Base-by-base conservation (phyloP, 2,329 filamentous ascomycete genomes). In the Zasmidium cellare region DNA sequence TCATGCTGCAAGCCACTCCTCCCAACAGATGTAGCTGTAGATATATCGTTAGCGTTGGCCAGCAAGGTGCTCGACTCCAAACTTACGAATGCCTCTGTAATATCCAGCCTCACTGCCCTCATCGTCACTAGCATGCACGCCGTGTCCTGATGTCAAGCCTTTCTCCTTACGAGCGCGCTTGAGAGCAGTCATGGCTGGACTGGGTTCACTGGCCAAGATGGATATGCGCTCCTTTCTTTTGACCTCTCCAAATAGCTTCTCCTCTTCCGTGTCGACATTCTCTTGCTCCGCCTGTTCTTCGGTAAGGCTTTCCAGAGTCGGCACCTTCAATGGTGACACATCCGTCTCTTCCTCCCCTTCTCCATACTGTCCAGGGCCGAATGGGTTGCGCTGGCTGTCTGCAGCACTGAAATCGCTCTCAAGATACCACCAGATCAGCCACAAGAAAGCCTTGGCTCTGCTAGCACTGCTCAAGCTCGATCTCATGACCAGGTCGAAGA, bases 401-500 rank as follows among this genome's bases (percentile, higher is more conserved):
- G 96, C 90, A 66, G 89, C 86, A 0, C 90, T 90, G 66, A 97
- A 97, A 72, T 97, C 91, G 24, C 92, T 96, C 73, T 99, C 94
- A 18, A 99, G 83, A 71, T 99, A 97, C 80, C 94, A 97, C 94
- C 94, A 99, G 87, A 99, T 96, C 62, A 99, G 80, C 94, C 94
- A 99, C 19, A 99, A 78, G 67, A 99, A 99, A 0, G 93, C 93
- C 46, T 80, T 87, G 1, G 94, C 92, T 62, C 94, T 85, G 61
- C 91, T 96, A 65, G 81, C 78, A 74, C 92, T 97, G 57, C 87
- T 91, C 60, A 91, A 83, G 22, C 90, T 88, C 1, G 88, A 87
- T 70, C 91, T 88, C 92, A 97, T 97, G 67, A 99, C 88, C 16
- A 99, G 83, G 69, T 99, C 94, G 74, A 97, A 96, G 74, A 99